Evolutionary conservation across 2,329 filamentous ascomycete genomes (phyloP), one percentile per base, ranked within the genome.

Genomic region (Cladophialophora yegresii): DNA sequence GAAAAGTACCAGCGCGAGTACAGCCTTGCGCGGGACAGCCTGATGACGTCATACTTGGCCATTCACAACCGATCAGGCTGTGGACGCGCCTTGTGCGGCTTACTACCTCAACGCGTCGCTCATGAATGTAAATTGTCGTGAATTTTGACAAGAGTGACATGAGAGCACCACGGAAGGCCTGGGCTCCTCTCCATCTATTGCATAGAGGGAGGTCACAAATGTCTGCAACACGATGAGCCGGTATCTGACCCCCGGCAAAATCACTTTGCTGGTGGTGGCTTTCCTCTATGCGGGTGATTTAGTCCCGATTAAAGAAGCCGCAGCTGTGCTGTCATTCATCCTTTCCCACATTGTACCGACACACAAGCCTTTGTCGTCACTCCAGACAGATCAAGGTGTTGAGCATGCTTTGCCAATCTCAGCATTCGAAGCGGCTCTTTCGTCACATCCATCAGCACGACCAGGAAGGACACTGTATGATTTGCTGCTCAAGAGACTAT

Each of bases 401-500:
- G 64, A 64, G 23, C 57, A 64, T 62, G 57, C 61, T 3, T 30
- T 68, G 22, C 73, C 76, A n/a, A 77, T 82, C 49, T 65, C 75
- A 23, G 79, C 79, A 61, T 79, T 86, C 58, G 80, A 85, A 70
- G 72, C 79, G 67, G 76, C 79, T 3, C 76, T 83, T 4, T 76
- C 78, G 23, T 61, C 66, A 36, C 80, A 79, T 66, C 71, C 77
- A 12, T 85, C 83, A 1, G 81, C 76, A 8, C 78, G 91, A 62
- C 89, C 92, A 0, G 92, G 92, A 2, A 84, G 90, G 54, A 89
- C 85, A n/a, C 78, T 97, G n/a, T 95, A 93, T 87, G 92, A 98
- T 73, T 80, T 89, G 1, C 91, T 97, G 62, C 83, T 98, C 12
- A 85, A 86, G 61, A 89, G 87, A 67, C 80, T 98, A 26, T 98